phyloP scores from a whole-genome alignment of 2,329 filamentous ascomycete species.

The Aspergillus sergii region DNA sequence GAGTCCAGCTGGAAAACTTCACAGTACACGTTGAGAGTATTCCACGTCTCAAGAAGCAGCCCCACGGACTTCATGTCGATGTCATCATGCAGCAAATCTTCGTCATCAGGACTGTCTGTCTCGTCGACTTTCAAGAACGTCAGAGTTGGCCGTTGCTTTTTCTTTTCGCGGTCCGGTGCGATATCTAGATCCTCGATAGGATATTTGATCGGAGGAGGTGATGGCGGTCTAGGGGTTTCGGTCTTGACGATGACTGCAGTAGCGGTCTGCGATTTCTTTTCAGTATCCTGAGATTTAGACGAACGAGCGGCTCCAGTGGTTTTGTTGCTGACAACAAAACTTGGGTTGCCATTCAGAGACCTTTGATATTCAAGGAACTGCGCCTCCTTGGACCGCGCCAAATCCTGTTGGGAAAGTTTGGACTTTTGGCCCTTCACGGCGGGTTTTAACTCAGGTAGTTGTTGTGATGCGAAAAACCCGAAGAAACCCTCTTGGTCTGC shows the following conservation, averaged over 20 bases:
- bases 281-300: conserved; percentile 33
- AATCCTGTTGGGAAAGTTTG: conserved; percentile 53
- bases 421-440: conserved; percentile 69
- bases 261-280: conserved; percentile 37
- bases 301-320: conserved; percentile 31
- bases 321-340: conserved; percentile 39
- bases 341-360: conserved; percentile 47
- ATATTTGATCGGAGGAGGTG: conserved; percentile 82
- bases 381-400: conserved; percentile 48
- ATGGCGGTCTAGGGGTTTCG: conserved; percentile 59
- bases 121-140: conserved; percentile 75
- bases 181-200: conserved; percentile 93
- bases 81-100: conserved; percentile 45
- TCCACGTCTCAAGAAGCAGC: conserved; percentile 85
- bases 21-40: conserved; percentile 97
- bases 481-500: conserved; percentile 53
- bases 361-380: conserved; percentile 54
- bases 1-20: conserved; percentile 93
- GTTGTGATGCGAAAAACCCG: conserved; percentile 54
- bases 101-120: conserved; percentile 53
- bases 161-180: conserved; percentile 64
- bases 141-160: conserved; percentile 69
- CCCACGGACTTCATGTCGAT: conserved; percentile 86
- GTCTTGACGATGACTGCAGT: conserved; percentile 48
- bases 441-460: conserved; percentile 73